Evolutionary conservation across 2,329 filamentous ascomycete genomes (phyloP), one percentile per base, ranked within the genome.

Genomic region (Pseudogymnoascus sp.): DNA sequence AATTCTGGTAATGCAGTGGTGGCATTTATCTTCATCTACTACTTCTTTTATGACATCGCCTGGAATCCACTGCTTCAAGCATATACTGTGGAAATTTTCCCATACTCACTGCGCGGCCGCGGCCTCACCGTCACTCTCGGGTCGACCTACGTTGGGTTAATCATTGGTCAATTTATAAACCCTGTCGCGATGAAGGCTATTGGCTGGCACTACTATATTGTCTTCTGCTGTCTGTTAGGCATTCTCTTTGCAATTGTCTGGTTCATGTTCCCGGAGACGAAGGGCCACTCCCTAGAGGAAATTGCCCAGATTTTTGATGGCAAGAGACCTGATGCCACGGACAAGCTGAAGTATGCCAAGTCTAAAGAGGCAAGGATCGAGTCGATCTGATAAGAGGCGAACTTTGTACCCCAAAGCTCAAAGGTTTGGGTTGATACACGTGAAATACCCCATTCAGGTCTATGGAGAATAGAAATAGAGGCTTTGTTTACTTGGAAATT

Each of bases 311-410:
- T 74, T 1, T 75, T 75, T 12, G 72, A 74, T 3, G 71, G 65
- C 34, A 37, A 37, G 34, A 37, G 34, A 37, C 34, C 34, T 5
- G 75, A 87, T 91, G 0, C 87, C 83, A 1, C 89, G 89, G 65
- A 88, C 90, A 69, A 91, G 86, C 69, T 87, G 81, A 2, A 87
- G 31, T 34, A 34, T 34, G 9, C 31, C 31, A 34, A 34, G 73
- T 16, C 79, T 79, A 62, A 78, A 79, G 1, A 89, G 89, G 76
- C 92, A 91, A 4, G 82, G 88, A 25, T 77, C 70, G 1, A 83
- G 78, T 87, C 86, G 89, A 0, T 87, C 86, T 37, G 12, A 37
- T 37, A 37, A 37, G 11, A 37, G 34, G 11, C 34, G 12, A 37
- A 11, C 34, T 14, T 18, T 18, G 18, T 18, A 18, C 18, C 18